These are phyloP conservation scores for Chloroidium sp. DNA, from an alignment of 163 green algal genomes.

Conservation along the genomic window DNA sequence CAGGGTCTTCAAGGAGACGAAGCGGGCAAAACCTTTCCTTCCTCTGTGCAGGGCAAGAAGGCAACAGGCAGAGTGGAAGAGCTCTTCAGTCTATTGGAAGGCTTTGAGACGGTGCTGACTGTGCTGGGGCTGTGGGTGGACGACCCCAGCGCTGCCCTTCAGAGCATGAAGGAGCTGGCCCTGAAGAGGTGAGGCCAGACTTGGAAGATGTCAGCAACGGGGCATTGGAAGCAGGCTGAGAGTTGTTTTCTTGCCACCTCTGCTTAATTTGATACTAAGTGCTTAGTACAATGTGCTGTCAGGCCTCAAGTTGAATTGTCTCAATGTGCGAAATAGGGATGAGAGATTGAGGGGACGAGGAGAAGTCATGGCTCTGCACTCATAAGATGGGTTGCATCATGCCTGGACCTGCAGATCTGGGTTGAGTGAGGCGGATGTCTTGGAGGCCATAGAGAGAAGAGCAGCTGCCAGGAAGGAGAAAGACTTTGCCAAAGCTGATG, in stretches of 20 bases:
- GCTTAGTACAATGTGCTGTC: too few species aligned
- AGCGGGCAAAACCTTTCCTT: neutral
- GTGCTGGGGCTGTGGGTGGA: constrained; percentile 55
- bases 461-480: constrained; percentile 56
- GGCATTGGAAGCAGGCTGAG: too few species aligned
- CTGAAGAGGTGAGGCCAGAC: constrained; percentile 26
- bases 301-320: too few species aligned
- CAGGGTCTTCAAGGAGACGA: too few species aligned
- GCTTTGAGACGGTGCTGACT: constrained; percentile 20
- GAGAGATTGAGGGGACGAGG: neutral
- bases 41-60: constrained; percentile 41
- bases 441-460: constrained; percentile 46
- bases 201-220: too few species aligned
- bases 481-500: constrained; percentile 76
- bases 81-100: constrained; percentile 17
- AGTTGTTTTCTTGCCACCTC: too few species aligned
- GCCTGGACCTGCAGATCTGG: constrained; percentile 27
- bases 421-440: constrained; percentile 59
- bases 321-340: too few species aligned
- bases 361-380: neutral
- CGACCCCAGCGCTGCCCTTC: constrained; percentile 29
- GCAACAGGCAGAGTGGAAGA: constrained; percentile 18
- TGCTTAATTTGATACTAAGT: too few species aligned
- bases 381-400: neutral
- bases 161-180: constrained; percentile 53